A percentile compares a stretch with the other conserved stretches of the same genome.
phyloP scores from a whole-genome alignment of 2,329 filamentous ascomycete genomes.

The Ophiognomonia clavigignenti-juglandacearum region DNA sequence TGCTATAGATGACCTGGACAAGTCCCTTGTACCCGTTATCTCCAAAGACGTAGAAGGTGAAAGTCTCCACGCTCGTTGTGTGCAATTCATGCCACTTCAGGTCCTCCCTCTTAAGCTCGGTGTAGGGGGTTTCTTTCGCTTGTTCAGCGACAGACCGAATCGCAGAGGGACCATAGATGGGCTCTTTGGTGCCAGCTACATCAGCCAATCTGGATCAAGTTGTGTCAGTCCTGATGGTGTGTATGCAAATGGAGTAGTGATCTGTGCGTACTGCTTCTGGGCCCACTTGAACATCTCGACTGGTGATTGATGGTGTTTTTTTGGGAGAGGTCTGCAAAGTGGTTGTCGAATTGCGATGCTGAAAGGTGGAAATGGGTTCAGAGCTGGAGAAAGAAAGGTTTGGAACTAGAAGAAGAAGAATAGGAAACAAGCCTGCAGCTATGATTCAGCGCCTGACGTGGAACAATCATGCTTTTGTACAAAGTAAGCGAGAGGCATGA shows the following conservation, averaged over 20 bases:
- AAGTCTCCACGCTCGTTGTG: conserved; percentile 87
- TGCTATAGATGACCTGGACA: conserved; percentile 94
- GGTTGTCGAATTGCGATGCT: neutral
- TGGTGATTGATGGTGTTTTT: neutral
- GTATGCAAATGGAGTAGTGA: neutral
- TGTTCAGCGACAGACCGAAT: conserved; percentile 83
- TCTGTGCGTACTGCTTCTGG: conserved; percentile 14
- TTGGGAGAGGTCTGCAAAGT: neutral
- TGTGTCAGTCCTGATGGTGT: conserved; percentile 17
- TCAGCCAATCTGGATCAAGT: conserved; percentile 53
- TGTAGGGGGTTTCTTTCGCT: conserved; percentile 71
- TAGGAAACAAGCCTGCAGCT: neutral
- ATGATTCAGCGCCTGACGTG: conserved; percentile 2
- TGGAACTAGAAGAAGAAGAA: neutral
- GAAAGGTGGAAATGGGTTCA: neutral
- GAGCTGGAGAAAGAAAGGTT: neutral
- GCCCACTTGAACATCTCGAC: conserved; percentile 18
- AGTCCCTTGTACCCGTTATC: conserved; percentile 74
- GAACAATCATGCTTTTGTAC: neutral
- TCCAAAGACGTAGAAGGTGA: conserved; percentile 85
- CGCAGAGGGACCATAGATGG: conserved; percentile 85
- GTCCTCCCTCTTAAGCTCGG: conserved; percentile 71
- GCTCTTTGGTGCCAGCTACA: conserved; percentile 93
- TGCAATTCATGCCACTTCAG: conserved; percentile 79
- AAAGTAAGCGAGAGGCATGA: neutral